Conservation (phyloP, 441 rosid genomes). For the Gossypium trilobum region DNA sequence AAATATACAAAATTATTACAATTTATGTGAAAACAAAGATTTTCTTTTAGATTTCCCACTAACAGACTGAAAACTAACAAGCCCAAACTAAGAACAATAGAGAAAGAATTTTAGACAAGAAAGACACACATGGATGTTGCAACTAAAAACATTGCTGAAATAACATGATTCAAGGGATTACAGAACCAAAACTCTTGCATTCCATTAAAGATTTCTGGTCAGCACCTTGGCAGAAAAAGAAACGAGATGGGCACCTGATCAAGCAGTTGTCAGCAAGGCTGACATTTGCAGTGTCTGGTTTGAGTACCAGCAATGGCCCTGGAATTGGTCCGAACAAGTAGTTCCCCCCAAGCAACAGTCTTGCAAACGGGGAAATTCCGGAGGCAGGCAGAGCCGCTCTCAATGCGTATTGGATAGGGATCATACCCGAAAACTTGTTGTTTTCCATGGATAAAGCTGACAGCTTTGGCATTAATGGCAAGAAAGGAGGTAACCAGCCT, state of each 20-base stretch:
- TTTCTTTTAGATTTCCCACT: not conserved
- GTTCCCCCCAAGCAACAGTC: conserved; percentile 74
- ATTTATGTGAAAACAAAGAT: not conserved
- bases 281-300: conserved; percentile 52
- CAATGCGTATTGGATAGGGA: conserved; percentile 61
- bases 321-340: conserved; percentile 71
- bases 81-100: not conserved
- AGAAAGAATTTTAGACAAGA: not conserved
- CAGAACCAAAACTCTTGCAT: conserved; percentile 51
- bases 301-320: conserved; percentile 39
- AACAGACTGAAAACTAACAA: not conserved
- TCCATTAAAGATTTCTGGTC: conserved; percentile 51
- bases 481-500: conserved; percentile 53
- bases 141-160: not conserved
- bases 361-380: conserved; percentile 39
- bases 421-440: conserved; percentile 61
- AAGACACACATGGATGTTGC: not conserved
- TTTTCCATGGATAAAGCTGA: conserved; percentile 66
- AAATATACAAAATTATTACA: too few relatives aligned
- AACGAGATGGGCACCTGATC: conserved; percentile 52
- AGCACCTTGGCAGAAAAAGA: conserved; percentile 68
- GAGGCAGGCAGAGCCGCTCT: conserved; percentile 38
- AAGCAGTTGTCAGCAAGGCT: conserved; percentile 62
- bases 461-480: conserved; percentile 57
- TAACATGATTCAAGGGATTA: conserved; percentile 35